Evolutionary conservation across 768 basidiomycete genomes (phyloP).

Genomic region (Kwoniella sp.): DNA sequence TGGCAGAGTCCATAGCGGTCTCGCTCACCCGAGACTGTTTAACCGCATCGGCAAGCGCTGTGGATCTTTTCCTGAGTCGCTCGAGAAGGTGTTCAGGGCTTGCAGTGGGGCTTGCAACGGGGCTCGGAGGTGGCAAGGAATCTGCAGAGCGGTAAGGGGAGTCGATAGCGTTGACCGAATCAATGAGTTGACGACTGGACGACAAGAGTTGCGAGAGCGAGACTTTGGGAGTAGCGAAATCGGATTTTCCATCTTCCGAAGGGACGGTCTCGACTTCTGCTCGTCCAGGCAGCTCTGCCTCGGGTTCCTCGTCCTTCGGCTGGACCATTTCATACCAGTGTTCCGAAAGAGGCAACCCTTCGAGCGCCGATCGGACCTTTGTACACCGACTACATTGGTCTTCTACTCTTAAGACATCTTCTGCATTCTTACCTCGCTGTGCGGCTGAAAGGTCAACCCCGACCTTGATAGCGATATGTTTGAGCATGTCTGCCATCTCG

Average conservation of each 20-base stretch:
- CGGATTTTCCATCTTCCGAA: background rate
- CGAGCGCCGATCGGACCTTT: too few species aligned
- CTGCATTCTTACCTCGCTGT: background rate
- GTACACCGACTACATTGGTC: too few species aligned
- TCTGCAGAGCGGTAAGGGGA: background rate
- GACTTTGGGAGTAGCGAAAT: background rate
- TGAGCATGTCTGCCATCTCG: slow-evolving; percentile 34
- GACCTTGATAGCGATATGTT: slow-evolving; percentile 34
- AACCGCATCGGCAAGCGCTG: background rate
- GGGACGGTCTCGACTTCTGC: background rate
- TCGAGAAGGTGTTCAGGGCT: background rate
- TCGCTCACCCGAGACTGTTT: background rate
- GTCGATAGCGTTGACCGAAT: slow-evolving; percentile 11
- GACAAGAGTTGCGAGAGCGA: background rate
- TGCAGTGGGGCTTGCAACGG: background rate
- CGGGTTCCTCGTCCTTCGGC: too few species aligned
- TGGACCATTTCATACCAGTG: too few species aligned
- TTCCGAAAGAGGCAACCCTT: too few species aligned
- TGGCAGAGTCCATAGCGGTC: background rate
- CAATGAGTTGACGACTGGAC: slow-evolving; percentile 1
- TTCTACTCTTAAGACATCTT: too few species aligned
- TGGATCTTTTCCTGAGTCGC: background rate
- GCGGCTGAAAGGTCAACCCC: slow-evolving; percentile 17
- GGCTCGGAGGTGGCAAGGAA: background rate
- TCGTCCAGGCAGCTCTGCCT: background rate